A percentile compares a stretch with the other conserved stretches of the same genome.
Conservation (phyloP, 345 rosid genomes). For the Linum trigynum region DNA sequence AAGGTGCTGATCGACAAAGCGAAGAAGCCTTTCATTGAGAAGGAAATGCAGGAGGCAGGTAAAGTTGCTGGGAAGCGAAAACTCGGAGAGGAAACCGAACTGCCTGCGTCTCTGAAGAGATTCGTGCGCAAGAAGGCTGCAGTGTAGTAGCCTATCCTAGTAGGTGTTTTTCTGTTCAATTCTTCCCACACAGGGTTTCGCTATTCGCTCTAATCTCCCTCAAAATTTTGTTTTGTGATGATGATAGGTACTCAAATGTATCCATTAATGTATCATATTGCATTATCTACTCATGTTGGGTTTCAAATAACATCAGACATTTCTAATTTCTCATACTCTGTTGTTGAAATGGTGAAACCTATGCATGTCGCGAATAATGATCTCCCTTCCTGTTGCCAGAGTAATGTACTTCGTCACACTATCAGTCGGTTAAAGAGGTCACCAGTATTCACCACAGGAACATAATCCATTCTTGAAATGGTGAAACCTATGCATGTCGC, state of each 20-base stretch:
- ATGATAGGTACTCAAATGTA: too few relatives aligned
- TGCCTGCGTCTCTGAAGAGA: conserved; percentile 53
- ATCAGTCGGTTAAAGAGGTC: too few relatives aligned
- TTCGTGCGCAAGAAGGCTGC: conserved; percentile 32
- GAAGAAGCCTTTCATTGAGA: conserved; percentile 66
- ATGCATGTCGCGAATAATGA: conserved; percentile 28
- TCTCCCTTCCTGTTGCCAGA: conserved; percentile 20
- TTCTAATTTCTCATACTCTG: conserved; percentile 8
- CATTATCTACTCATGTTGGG: too few relatives aligned
- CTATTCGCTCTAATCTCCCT: too few relatives aligned
- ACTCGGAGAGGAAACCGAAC: conserved; percentile 28
- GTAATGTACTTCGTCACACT: neutral
- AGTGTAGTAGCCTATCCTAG: neutral
- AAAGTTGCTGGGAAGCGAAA: conserved; percentile 44
- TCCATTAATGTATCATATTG: too few relatives aligned
- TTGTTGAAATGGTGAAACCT: conserved; percentile 26
- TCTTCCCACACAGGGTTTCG: too few relatives aligned
- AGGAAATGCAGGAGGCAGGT: conserved; percentile 24
- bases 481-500: conserved; percentile 30
- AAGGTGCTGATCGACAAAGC: conserved; percentile 40
- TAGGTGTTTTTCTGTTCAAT: neutral
- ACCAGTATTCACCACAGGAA: conserved; percentile 30
- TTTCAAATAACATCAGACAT: too few relatives aligned
- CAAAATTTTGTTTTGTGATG: too few relatives aligned
- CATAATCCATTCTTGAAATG: conserved; percentile 23